These are phyloP conservation scores for Polymyxa betae DNA, from an alignment of 208 protist genomes.

Conservation along the genomic window DNA sequence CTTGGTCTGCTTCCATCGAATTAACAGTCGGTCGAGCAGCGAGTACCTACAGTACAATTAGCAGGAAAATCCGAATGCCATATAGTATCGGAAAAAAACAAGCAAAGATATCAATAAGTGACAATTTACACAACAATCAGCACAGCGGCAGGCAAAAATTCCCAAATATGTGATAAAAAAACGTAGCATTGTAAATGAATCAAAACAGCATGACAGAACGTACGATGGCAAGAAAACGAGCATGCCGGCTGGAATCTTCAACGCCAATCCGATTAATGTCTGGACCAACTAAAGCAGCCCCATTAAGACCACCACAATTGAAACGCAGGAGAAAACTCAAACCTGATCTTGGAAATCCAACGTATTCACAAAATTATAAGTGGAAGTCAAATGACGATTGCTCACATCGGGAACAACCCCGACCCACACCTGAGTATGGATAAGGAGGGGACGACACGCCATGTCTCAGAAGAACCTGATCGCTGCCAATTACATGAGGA, in stretches of 20 bases:
- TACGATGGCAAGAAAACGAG: conserved; percentile 55
- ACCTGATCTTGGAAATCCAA: conserved; percentile 45
- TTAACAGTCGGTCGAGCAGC: not conserved
- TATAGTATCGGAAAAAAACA: too few relatives aligned
- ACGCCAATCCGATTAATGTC: not conserved
- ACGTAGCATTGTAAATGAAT: too few relatives aligned
- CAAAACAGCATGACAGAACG: too few relatives aligned
- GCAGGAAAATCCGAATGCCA: not conserved
- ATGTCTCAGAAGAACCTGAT: not conserved
- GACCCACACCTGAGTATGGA: not conserved
- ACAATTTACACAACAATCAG: too few relatives aligned
- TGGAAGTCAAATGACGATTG: not conserved
- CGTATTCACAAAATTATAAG: not conserved
- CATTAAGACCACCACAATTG: not conserved
- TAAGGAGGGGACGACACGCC: not conserved
- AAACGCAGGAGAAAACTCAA: not conserved
- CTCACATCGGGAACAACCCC: not conserved
- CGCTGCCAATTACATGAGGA: conserved; percentile 4
- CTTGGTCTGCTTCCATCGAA: not conserved
- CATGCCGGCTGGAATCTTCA: conserved; percentile 27
- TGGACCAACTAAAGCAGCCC: not conserved
- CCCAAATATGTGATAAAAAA: too few relatives aligned
- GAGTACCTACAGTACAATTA: not conserved
- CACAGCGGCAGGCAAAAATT: too few relatives aligned
- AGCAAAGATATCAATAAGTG: too few relatives aligned